phyloP scores from a whole-genome alignment of 371 early-diverging fungal genomes.

The Mucor racemosus region DNA sequence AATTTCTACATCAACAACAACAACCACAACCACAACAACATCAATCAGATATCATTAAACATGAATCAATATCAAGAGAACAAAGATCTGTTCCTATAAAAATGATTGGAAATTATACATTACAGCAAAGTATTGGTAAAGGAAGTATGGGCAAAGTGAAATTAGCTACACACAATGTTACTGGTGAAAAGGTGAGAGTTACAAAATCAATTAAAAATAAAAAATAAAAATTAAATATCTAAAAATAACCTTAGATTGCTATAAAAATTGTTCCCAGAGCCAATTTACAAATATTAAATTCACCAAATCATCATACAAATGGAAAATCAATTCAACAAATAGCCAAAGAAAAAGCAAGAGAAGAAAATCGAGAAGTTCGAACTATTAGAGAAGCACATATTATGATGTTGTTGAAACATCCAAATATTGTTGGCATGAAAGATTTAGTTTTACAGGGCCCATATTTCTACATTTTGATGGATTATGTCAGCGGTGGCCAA shows the following conservation, averaged over 20 bases:
- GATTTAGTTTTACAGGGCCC: conserved; percentile 84
- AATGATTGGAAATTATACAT: conserved; percentile 42
- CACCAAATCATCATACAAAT: conserved; percentile 16
- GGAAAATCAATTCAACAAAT: conserved; percentile 38
- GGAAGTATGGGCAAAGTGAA: conserved; percentile 57
- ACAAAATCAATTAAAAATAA: conserved; percentile 4
- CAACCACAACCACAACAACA: neutral
- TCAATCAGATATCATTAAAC: neutral
- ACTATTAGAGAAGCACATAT: conserved; percentile 93
- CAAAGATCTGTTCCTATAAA: conserved; percentile 26
- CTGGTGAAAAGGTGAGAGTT: conserved; percentile 46
- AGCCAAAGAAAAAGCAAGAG: conserved; percentile 50
- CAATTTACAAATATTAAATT: conserved; percentile 31
- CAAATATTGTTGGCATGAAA: conserved; percentile 80
- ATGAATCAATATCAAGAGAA: conserved; percentile 9
- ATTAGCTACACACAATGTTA: conserved; percentile 48
- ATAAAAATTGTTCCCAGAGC: conserved; percentile 56
- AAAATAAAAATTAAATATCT: conserved; percentile 1
- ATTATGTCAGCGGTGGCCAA: conserved; percentile 90
- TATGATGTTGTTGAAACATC: conserved; percentile 92
- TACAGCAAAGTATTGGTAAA: conserved; percentile 48
- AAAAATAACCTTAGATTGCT: conserved; percentile 40
- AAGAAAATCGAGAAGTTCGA: conserved; percentile 84
- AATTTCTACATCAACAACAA: conserved; percentile 20
- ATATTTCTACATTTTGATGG: conserved; percentile 91